Evolutionary conservation across 2,329 filamentous ascomycete genomes (phyloP).

Genomic region (Ceratocystis albifundus): DNA sequence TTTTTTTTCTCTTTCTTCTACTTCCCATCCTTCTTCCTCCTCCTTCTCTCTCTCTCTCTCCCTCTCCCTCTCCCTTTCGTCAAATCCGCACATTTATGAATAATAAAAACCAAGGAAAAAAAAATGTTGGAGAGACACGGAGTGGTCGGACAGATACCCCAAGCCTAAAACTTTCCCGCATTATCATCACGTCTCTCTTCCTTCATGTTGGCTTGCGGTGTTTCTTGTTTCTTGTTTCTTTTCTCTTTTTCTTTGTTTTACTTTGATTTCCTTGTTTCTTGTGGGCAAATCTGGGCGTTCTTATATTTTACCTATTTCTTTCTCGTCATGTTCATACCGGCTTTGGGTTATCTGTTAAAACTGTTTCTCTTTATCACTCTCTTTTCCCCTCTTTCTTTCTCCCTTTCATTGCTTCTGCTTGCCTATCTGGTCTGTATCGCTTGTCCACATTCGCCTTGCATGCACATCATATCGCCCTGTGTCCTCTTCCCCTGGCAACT

Average conservation of each 20-base stretch:
- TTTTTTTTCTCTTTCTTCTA: background rate
- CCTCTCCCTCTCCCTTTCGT: background rate
- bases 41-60: background rate
- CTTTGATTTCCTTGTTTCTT: constrained; percentile 15
- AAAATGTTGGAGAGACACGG: background rate
- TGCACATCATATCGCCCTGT: background rate
- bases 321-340: constrained; percentile 20
- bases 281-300: constrained; percentile 17
- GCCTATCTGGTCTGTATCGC: background rate
- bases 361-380: constrained; percentile 7
- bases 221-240: background rate
- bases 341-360: constrained; percentile 15
- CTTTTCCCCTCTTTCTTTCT: background rate
- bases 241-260: constrained; percentile 7
- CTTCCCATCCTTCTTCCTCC: background rate
- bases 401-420: too few species aligned
- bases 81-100: too few species aligned
- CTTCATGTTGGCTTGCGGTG: constrained; percentile 15
- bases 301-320: constrained; percentile 2
- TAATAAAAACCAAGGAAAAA: constrained; percentile 1
- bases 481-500: background rate
- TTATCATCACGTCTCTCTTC: constrained; percentile 1
- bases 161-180: background rate
- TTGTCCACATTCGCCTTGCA: constrained; percentile 23
- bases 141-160: background rate